Base-by-base conservation (phyloP, 306 rosid species). In the Medicago arabica region DNA sequence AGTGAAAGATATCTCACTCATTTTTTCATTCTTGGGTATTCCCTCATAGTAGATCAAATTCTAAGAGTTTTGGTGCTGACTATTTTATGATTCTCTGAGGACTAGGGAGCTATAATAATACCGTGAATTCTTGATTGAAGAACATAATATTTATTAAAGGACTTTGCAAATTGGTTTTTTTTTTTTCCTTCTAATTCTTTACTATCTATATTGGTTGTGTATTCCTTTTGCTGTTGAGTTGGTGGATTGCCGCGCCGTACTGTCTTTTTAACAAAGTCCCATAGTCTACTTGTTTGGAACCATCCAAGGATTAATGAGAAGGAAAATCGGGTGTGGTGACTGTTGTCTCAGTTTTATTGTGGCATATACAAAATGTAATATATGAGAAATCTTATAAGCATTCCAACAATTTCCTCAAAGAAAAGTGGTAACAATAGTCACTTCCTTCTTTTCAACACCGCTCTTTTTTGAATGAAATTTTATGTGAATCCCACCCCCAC, bases 41-140 rank as follows among this genome's bases (percentile, higher is more conserved):
- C 6, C 8, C 53, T 69, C 38, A 47, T 18, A 38, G 12, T 47
- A 65, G 65, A 47, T 67, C 23, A 3, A 17, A 14, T 8, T 76
- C 55, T 6, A 44, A 43, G 43, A 50, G 16, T 74, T 72, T 34
- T 47, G 74, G 55, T 51, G 51, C 72, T 21, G 69, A 23, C 23
- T 55, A 19, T 46, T 44, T 58, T 63, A 13, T 44, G 18, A 41
- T 47, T 79, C 75, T 74, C 66, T 55, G 14, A 69, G 59, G 75
- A 69, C 71, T 75, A 62, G 44, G 67, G 71, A 75, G 61, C 75
- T 71, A 25, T 18, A 31, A 54, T 43, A 53, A 8, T 39, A 64
- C 58, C 65, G 25, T 71, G 28, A 43, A 7, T 51, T 31, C 40
- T 39, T 71, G 31, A 34, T 14, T 62, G 36, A 14, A 75, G 72